These are phyloP conservation scores for Trichosporon sp. DNA, from an alignment of 1,284 basidiomycete species.

Conservation along the genomic window DNA sequence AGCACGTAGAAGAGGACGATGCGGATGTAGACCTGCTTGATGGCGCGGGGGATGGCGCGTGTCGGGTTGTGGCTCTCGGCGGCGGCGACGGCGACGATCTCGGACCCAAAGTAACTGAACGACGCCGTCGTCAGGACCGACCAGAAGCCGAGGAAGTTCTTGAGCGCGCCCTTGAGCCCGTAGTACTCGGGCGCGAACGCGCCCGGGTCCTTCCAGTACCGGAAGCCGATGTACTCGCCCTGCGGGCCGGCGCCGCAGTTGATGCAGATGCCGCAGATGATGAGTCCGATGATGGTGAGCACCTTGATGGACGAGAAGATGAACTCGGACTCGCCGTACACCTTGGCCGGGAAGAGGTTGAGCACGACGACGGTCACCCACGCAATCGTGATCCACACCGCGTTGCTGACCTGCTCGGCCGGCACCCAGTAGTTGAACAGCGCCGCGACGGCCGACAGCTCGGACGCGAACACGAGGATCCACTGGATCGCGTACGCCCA, in stretches of 20 bases:
- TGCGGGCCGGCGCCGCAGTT: conserved; percentile 52
- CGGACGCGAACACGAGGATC: background rate
- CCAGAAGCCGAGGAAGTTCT: conserved; percentile 30
- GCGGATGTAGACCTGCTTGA: conserved; percentile 67
- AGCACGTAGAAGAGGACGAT: conserved; percentile 66
- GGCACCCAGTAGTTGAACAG: conserved; percentile 30
- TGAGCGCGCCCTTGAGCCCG: conserved; percentile 51
- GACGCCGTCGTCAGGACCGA: conserved; percentile 16
- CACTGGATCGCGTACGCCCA: conserved; percentile 15
- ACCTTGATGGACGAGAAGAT: conserved; percentile 65
- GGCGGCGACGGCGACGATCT: conserved; percentile 49
- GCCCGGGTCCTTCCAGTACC: conserved; percentile 51
- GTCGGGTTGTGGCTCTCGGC: conserved; percentile 58
- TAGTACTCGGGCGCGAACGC: conserved; percentile 37
- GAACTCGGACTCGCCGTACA: conserved; percentile 49
- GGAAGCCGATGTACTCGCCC: conserved; percentile 46
- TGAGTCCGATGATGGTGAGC: conserved; percentile 60
- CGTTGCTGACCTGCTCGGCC: conserved; percentile 20
- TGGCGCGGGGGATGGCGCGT: conserved; percentile 70
- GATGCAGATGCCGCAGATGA: conserved; percentile 62
- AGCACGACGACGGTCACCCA: conserved; percentile 61
- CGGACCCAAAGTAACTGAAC: conserved; percentile 23
- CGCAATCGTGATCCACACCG: conserved; percentile 46
- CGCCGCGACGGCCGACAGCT: conserved; percentile 24
- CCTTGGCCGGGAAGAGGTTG: conserved; percentile 10